Evolutionary conservation across 2,329 filamentous ascomycete genomes (phyloP), one percentile per base, ranked within the genome.

Genomic region (Dendryphion nanum): DNA sequence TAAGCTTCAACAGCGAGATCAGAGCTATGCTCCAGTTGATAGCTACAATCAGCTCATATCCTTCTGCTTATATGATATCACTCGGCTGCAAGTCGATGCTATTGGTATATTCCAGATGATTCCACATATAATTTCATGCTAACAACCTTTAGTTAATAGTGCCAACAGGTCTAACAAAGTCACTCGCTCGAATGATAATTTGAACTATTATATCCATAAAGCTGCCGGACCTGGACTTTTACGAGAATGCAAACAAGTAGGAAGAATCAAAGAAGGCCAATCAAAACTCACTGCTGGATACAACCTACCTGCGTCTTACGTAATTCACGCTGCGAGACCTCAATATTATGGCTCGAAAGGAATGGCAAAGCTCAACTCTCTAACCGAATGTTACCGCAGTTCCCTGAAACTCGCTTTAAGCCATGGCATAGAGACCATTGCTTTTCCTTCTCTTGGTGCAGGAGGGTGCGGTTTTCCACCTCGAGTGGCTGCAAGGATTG

Each of bases 321-420:
- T 66, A 7, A 62, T 66, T 8, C 63, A 66, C 31, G 55, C 54
- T 14, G 49, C 50, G 8, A 46, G 54, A 16, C 60, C 61, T 20
- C 38, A 43, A 3, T 64, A 59, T 40, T 36, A 33, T 2, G 35
- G 37, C 5, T 35, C 37, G 3, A 50, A 53, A 32, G 49, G 50
- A 3, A 49, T 48, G 38, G 40, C 41, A 2, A 47, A 57, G 20
- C 55, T 58, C 37, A 57, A 57, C 16, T 26, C 52, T 10, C 53
- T 66, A 12, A 52, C 51, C 2, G 51, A 55, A 18, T 63, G 61
- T 42, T 66, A 66, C 35, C 53, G 52, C 6, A 53, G 39, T 35
- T 45, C 45, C 13, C 44, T 66, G 12, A 47, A 41, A 18, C 37
- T 51, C 13, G 61, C 60, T 4, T 40, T 44, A 6, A 35, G 45